A percentile compares a stretch with the other conserved stretches of the same genome.
Evolutionary conservation across 306 rosid species (phyloP).

Genomic region (Cucumis sativus): DNA sequence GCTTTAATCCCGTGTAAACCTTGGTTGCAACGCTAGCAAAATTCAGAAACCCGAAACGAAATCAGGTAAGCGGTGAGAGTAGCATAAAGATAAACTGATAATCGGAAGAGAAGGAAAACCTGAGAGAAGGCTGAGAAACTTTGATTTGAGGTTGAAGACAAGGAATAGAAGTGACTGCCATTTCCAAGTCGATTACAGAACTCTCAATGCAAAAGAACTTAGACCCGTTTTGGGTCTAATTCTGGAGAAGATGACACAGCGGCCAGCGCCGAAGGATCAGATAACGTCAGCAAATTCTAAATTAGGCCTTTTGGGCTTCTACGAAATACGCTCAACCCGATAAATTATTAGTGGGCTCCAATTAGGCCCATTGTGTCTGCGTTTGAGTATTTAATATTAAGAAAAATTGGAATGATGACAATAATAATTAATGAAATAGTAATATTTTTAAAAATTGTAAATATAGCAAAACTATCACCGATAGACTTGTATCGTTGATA

Average conservation of each 20-base stretch:
- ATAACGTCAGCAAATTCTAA: background rate
- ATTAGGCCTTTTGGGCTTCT: background rate
- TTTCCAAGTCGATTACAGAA: constrained; percentile 3
- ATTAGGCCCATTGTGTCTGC: background rate
- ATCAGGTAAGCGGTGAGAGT: background rate
- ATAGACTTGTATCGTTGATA: too few relatives aligned
- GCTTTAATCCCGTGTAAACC: constrained; percentile 67
- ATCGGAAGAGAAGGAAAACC: constrained; percentile 25
- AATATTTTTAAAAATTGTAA: too few relatives aligned
- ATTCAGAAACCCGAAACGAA: background rate
- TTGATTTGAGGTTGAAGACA: constrained; percentile 25
- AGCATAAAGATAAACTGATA: background rate
- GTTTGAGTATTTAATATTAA: too few relatives aligned
- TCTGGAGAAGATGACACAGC: background rate
- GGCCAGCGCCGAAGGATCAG: background rate
- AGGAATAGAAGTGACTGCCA: constrained; percentile 53
- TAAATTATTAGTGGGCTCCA: background rate
- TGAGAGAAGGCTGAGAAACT: constrained; percentile 29
- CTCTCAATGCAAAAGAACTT: background rate
- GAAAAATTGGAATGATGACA: too few relatives aligned
- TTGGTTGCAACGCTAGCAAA: constrained; percentile 40
- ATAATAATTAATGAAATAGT: too few relatives aligned
- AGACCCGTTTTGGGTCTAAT: background rate
- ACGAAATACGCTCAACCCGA: background rate
- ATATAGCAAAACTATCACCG: too few relatives aligned